Percentiles rank a stretch among this genome's conserved stretches.
phyloP scores from a whole-genome alignment of 1,284 basidiomycete genomes.

The Puccinia hordei region DNA sequence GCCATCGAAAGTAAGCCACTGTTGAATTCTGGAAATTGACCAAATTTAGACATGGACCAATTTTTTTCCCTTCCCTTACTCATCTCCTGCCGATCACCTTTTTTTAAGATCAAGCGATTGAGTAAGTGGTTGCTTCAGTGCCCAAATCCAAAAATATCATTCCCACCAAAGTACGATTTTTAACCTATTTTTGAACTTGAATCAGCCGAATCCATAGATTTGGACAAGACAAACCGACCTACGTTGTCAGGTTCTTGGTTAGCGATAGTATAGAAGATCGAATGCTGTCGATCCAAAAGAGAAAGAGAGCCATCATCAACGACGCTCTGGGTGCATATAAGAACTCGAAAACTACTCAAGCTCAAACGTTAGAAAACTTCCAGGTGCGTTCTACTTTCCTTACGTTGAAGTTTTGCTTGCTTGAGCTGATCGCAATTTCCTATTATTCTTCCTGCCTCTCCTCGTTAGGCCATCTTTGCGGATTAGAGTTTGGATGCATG shows the following conservation, averaged over 20 bases:
- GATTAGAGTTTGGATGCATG: not conserved
- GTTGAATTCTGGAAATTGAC: not conserved
- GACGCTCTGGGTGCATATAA: slow-evolving; percentile 19
- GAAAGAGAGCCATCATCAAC: slow-evolving; percentile 33
- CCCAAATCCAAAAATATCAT: slow-evolving; percentile 22
- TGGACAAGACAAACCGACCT: slow-evolving; percentile 83
- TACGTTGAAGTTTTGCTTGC: not conserved
- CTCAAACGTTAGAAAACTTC: slow-evolving; percentile 33
- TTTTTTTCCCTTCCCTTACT: not conserved
- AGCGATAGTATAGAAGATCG: slow-evolving; percentile 83
- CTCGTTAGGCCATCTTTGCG: slow-evolving; percentile 4
- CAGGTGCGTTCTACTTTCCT: slow-evolving; percentile 7
- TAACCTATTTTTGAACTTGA: not conserved
- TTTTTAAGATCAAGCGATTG: slow-evolving; percentile 46
- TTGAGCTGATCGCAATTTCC: not conserved
- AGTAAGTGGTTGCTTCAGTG: slow-evolving; percentile 9
- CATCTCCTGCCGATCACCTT: not conserved
- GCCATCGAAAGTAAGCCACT: slow-evolving; percentile 34
- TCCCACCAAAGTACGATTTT: not conserved
- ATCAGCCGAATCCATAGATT: slow-evolving; percentile 66
- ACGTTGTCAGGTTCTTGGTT: slow-evolving; percentile 89
- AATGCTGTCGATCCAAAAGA: slow-evolving; percentile 40
- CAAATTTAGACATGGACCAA: not conserved
- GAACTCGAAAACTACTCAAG: not conserved
- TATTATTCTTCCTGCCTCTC: not conserved